Conservation (phyloP, 805 yeast species). For the Suhomyces sp. region DNA sequence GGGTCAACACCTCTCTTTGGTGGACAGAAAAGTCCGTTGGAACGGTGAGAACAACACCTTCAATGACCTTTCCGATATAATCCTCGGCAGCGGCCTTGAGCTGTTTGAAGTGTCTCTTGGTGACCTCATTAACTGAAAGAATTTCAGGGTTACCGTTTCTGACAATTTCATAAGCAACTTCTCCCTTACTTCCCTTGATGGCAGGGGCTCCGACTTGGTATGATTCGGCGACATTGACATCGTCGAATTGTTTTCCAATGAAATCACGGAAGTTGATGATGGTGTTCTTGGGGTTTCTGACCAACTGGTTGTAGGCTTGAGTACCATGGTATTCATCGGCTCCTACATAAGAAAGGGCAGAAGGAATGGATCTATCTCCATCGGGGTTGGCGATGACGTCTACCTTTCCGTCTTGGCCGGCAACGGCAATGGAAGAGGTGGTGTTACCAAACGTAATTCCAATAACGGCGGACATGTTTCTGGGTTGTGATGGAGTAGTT, state of each 20-base stretch:
- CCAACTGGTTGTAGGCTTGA: constrained; percentile 88
- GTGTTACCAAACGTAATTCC: constrained; percentile 98
- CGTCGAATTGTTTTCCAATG: constrained; percentile 70
- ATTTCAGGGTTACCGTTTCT: constrained; percentile 51
- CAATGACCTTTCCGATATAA: constrained; percentile 77
- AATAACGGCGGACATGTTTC: constrained; percentile 55
- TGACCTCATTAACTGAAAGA: constrained; percentile 72
- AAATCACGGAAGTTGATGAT: constrained; percentile 91
- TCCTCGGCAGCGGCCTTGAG: constrained; percentile 89
- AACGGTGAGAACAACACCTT: constrained; percentile 83
- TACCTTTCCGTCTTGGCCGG: constrained; percentile 81
- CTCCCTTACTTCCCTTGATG: constrained; percentile 57
- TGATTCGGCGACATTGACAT: constrained; percentile 63
- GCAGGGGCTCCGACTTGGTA: constrained; percentile 58
- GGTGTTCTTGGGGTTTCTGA: constrained; percentile 87
- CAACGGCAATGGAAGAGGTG: constrained; percentile 89
- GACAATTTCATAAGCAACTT: constrained; percentile 63
- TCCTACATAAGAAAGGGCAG: constrained; percentile 88
- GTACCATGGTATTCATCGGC: constrained; percentile 96
- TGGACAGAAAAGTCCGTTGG: constrained; percentile 82
- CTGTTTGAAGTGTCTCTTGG: constrained; percentile 79
- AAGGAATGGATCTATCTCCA: constrained; percentile 96
- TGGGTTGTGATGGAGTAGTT: too few relatives aligned
- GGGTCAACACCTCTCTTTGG: constrained; percentile 64
- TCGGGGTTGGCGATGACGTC: constrained; percentile 99